Evolutionary conservation across 176 grass and related monocot genomes (phyloP).

Genomic region (Elymus sibiricus): DNA sequence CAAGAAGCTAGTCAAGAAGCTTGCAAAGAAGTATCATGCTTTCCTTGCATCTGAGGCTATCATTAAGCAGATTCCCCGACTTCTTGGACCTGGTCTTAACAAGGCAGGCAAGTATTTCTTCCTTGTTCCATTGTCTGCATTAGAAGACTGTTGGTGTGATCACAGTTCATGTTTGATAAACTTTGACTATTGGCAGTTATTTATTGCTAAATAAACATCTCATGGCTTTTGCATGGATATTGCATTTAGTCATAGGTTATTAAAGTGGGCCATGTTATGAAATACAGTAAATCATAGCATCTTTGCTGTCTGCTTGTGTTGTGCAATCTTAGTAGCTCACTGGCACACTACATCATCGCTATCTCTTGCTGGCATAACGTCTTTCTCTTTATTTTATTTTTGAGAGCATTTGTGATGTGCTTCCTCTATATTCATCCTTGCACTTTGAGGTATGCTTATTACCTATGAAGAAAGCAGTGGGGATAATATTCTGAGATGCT

Average conservation of each 20-base stretch:
- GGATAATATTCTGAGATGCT: not conserved
- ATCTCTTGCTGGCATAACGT: not conserved
- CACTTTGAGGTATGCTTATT: not conserved
- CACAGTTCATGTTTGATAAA: too few relatives aligned
- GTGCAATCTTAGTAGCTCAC: too few relatives aligned
- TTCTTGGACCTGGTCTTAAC: conserved; percentile 94
- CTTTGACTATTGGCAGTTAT: too few relatives aligned
- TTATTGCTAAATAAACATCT: too few relatives aligned
- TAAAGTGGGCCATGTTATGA: not conserved
- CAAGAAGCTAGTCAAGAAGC: too few relatives aligned
- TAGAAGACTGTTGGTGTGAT: not conserved
- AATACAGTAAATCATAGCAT: not conserved
- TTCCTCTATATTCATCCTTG: not conserved
- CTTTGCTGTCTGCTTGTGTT: not conserved
- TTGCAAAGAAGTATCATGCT: conserved; percentile 90
- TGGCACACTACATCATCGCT: too few relatives aligned
- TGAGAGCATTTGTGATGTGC: not conserved
- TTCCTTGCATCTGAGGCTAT: conserved; percentile 87
- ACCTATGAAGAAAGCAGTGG: not conserved
- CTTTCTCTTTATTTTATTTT: too few relatives aligned
- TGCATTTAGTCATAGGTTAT: not conserved
- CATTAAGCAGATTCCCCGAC: conserved; percentile 91
- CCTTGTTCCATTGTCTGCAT: not conserved
- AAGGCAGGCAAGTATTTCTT: conserved; percentile 60
- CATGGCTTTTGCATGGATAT: not conserved